Percentiles rank a stretch among this genome's conserved stretches.
These are phyloP conservation scores for Aspergillus texensis DNA, from an alignment of 2,329 filamentous ascomycete species.

Conservation along the genomic window DNA sequence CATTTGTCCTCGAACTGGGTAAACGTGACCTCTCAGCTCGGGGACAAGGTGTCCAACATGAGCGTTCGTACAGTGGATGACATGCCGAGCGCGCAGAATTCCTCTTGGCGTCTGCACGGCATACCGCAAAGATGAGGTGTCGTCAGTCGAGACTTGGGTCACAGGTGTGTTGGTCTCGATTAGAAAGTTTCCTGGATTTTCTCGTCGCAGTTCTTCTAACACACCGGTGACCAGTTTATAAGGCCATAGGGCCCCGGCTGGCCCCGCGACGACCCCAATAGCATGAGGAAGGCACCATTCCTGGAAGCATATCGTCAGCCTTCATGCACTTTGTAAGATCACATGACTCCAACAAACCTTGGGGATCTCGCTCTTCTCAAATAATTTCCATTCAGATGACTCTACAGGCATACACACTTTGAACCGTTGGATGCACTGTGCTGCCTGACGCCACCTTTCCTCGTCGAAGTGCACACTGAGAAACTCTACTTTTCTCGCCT, in stretches of 20 bases:
- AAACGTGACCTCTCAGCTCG: constrained; percentile 40
- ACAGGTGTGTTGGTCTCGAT: constrained; percentile 29
- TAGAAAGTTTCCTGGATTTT: constrained; percentile 40
- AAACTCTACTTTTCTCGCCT: constrained; percentile 32
- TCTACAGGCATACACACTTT: constrained; percentile 32
- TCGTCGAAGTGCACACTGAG: constrained; percentile 32
- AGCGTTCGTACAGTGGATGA: constrained; percentile 63
- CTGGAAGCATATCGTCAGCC: constrained; percentile 11
- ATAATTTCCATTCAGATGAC: constrained; percentile 27
- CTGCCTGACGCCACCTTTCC: constrained; percentile 23
- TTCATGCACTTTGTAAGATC: neutral
- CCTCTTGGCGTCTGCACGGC: constrained; percentile 51
- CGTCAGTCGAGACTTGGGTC: constrained; percentile 1
- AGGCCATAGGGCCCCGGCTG: constrained; percentile 36
- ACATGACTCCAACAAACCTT: constrained; percentile 14
- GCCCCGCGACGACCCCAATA: constrained; percentile 28
- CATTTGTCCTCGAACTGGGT: constrained; percentile 47
- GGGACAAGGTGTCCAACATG: constrained; percentile 57
- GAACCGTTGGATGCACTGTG: constrained; percentile 25
- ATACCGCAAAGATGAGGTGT: constrained; percentile 32
- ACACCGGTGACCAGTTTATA: constrained; percentile 35
- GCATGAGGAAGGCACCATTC: constrained; percentile 27
- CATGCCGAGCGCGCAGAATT: constrained; percentile 49
- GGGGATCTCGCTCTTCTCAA: constrained; percentile 26
- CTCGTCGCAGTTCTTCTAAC: constrained; percentile 16